Evolutionary conservation across 192 early-diverging fungal genomes (phyloP).

Genomic region (Backusella westeae): DNA sequence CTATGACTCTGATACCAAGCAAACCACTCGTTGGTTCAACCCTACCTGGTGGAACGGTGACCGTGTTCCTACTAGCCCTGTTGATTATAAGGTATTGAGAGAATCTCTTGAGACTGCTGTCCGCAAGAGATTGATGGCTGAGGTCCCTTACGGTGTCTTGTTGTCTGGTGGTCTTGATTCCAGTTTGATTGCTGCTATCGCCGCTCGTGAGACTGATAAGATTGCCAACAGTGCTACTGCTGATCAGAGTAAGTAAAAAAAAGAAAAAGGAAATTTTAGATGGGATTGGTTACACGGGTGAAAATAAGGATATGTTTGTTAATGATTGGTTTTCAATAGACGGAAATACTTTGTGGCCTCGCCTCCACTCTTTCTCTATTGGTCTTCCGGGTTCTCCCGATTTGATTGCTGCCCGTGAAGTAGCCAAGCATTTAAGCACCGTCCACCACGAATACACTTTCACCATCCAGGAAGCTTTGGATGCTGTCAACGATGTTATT

Average conservation of each 20-base stretch:
- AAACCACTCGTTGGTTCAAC: slow-evolving; percentile 85
- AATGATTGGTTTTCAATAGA: background rate
- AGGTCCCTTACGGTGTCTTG: slow-evolving; percentile 97
- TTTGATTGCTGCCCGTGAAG: slow-evolving; percentile 83
- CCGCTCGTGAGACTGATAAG: slow-evolving; percentile 76
- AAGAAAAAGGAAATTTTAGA: background rate
- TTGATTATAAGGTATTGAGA: slow-evolving; percentile 74
- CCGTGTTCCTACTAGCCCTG: slow-evolving; percentile 47
- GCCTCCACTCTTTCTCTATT: slow-evolving; percentile 96
- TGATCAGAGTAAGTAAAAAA: slow-evolving; percentile 40
- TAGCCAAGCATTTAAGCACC: slow-evolving; percentile 89
- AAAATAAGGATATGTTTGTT: background rate
- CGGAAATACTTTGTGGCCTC: slow-evolving; percentile 73
- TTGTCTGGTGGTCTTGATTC: slow-evolving; percentile 96
- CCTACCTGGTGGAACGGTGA: slow-evolving; percentile 86
- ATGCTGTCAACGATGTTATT: slow-evolving; percentile 93
- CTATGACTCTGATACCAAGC: slow-evolving; percentile 75
- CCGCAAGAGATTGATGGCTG: slow-evolving; percentile 95
- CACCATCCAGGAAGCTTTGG: slow-evolving; percentile 94
- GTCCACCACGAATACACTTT: slow-evolving; percentile 96
- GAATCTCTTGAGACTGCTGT: slow-evolving; percentile 82
- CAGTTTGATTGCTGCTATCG: slow-evolving; percentile 92
- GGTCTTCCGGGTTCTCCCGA: slow-evolving; percentile 94
- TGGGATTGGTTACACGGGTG: background rate
- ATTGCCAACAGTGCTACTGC: slow-evolving; percentile 57